Evolutionary conservation across 805 yeast species (phyloP).

Genomic region (Hanseniaspora occidentalis): DNA sequence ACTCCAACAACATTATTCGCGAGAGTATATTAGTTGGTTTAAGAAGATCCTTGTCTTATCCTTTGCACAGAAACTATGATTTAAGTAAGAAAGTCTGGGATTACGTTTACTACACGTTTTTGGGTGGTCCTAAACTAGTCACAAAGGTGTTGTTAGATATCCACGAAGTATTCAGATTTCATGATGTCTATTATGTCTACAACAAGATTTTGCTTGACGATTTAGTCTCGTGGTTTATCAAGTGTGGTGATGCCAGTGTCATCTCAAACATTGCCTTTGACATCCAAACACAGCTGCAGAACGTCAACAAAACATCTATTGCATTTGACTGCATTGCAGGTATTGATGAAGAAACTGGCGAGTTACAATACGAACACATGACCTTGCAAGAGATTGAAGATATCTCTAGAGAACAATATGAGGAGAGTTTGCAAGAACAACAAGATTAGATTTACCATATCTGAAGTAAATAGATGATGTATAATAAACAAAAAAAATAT

Average conservation of each 20-base stretch:
- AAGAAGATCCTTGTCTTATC: constrained; percentile 66
- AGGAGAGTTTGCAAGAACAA: constrained; percentile 7
- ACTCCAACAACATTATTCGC: constrained; percentile 29
- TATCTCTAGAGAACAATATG: constrained; percentile 40
- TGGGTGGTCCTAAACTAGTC: constrained; percentile 58
- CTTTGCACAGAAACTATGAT: constrained; percentile 62
- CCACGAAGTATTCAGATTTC: constrained; percentile 66
- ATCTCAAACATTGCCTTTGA: background rate
- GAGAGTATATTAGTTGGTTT: constrained; percentile 49
- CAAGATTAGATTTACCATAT: no score
- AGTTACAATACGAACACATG: constrained; percentile 31
- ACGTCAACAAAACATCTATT: constrained; percentile 32
- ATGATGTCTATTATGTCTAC: constrained; percentile 77
- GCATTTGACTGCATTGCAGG: constrained; percentile 30
- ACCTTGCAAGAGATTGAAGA: constrained; percentile 44
- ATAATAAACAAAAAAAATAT: background rate
- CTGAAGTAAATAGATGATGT: no score
- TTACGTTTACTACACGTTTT: constrained; percentile 52
- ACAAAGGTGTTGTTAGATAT: constrained; percentile 46
- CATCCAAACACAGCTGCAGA: constrained; percentile 25
- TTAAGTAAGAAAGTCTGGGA: constrained; percentile 55
- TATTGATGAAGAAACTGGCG: constrained; percentile 24
- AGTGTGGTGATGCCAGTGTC: constrained; percentile 43
- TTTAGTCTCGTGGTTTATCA: constrained; percentile 58
- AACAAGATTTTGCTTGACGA: constrained; percentile 69